phyloP scores from a whole-genome alignment of 805 yeast genomes.

The Saccharomyces eubayanus region DNA sequence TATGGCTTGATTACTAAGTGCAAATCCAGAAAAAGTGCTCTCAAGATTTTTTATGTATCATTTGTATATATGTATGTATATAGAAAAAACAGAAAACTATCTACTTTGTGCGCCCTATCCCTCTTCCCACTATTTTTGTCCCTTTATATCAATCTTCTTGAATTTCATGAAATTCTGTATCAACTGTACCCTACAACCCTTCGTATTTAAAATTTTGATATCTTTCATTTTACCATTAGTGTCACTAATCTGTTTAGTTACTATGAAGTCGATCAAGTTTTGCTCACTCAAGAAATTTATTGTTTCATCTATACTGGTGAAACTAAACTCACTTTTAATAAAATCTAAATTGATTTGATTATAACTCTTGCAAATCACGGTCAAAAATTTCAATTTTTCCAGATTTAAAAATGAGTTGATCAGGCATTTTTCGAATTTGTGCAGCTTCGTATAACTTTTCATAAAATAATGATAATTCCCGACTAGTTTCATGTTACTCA shows the following conservation, averaged over 20 bases:
- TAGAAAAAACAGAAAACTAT: background rate
- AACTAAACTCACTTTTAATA: slow-evolving; percentile 34
- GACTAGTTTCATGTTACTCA: slow-evolving; percentile 28
- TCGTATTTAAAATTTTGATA: slow-evolving; percentile 30
- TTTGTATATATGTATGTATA: slow-evolving; percentile 25
- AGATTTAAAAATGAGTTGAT: slow-evolving; percentile 48
- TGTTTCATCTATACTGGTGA: slow-evolving; percentile 34
- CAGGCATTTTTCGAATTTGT: slow-evolving; percentile 38
- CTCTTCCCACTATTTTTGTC: slow-evolving; percentile 40
- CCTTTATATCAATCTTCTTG: slow-evolving; percentile 77
- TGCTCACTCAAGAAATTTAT: slow-evolving; percentile 36
- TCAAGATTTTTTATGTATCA: background rate
- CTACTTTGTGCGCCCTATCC: slow-evolving; percentile 5
- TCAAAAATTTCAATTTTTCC: slow-evolving; percentile 50
- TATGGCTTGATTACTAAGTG: too few relatives aligned
- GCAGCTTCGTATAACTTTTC: slow-evolving; percentile 33
- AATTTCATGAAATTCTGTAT: slow-evolving; percentile 33
- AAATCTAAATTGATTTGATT: slow-evolving; percentile 37
- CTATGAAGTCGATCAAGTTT: slow-evolving; percentile 31
- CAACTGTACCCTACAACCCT: slow-evolving; percentile 30
- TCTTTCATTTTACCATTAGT: slow-evolving; percentile 22
- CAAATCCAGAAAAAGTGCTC: background rate
- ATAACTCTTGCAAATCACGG: slow-evolving; percentile 49
- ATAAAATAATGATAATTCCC: slow-evolving; percentile 51
- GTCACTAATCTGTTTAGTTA: slow-evolving; percentile 14